Percentiles rank a stretch among this genome's conserved stretches.
Conservation (phyloP, 495 filamentous ascomycete species). For the Talaromyces nanjingensis region DNA sequence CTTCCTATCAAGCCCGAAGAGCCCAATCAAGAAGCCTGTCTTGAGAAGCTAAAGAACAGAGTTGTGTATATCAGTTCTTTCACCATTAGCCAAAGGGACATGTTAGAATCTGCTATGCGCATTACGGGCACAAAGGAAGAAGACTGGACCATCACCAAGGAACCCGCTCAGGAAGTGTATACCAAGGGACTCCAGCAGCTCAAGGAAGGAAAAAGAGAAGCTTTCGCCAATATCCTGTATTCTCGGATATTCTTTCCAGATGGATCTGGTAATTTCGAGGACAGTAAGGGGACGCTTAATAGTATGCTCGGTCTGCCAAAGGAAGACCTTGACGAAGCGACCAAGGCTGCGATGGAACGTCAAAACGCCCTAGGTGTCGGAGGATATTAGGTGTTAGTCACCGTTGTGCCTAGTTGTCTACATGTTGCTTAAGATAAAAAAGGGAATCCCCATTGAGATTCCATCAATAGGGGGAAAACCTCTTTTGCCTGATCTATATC, state of each 20-base stretch:
- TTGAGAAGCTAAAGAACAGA: slow-evolving; percentile 30
- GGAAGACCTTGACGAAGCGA: slow-evolving; percentile 53
- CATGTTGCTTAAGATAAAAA: no score
- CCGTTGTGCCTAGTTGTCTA: no score
- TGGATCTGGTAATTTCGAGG: slow-evolving; percentile 33
- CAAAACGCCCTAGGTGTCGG: not conserved
- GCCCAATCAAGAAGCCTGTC: slow-evolving; percentile 22
- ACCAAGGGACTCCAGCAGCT: slow-evolving; percentile 31
- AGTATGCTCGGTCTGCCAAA: slow-evolving; percentile 41
- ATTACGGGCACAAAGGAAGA: slow-evolving; percentile 43
- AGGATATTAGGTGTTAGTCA: no score
- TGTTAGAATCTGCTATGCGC: slow-evolving; percentile 43
- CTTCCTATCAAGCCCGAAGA: slow-evolving; percentile 39
- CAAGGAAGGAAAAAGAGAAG: slow-evolving; percentile 15
- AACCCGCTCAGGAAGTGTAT: slow-evolving; percentile 23
- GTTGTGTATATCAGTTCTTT: slow-evolving; percentile 41
- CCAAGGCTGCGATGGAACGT: slow-evolving; percentile 19
- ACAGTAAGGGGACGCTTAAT: slow-evolving; percentile 35
- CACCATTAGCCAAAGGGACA: slow-evolving; percentile 42
- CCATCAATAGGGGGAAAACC: no score
- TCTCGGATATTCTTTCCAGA: slow-evolving; percentile 28
- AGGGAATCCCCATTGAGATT: no score
- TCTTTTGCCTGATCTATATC: no score
- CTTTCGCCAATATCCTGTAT: not conserved
- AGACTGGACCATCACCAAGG: slow-evolving; percentile 51